Base-by-base conservation (phyloP, 1,284 basidiomycete genomes). In the Trichosporon faecale region DNA sequence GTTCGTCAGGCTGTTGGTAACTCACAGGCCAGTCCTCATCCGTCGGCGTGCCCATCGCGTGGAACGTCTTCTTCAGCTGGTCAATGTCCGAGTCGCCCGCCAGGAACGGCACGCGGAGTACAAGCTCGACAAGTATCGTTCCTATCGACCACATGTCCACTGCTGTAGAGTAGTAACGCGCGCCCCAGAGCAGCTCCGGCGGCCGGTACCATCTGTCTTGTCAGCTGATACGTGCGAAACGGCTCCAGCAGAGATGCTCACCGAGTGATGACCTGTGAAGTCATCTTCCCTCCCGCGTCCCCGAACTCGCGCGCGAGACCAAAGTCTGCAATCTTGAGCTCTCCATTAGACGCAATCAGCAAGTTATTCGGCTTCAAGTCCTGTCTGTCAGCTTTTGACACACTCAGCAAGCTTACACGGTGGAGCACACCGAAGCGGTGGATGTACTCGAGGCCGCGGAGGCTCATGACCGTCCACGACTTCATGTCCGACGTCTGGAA, bases 141-240 rank as follows among this genome's bases (percentile, higher is more conserved):
- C 97, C 97, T 69, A 95, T 97, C 1, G 94, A 97, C 97, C 97
- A 99, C 66, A 99, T 93, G 83, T 99, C 97, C 77, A 99, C 98
- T 11, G 93, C 95, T 0, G 96, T 95, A 80, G 92, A 95, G 84
- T 99, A 99, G 66, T 95, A 98, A 60, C 97, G 88, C 33, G 94
- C 95, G 57, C 97, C 97, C 75, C 98, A 89, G 9, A 99, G 88
- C 60, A 99, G 94, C 80, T 99, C 97, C 9, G 96, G 95, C 3
- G 96, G 94, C 16, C 97, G 91, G 80, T 99, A 99, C 97, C 97
- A 99, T 74, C 94, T 95, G 73, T 0, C 2, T 46, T 75, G 35
- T 49, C 57, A 69, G 70, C 40, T 65, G 2, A 12, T 3, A 11
- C 23, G 27, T 18, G 0, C 14, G n/a, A n/a, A 2, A 55, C 35